A percentile compares a stretch with the other conserved stretches of the same genome.
phyloP scores from a whole-genome alignment of 164 flowering plant genomes.

The Nymphaea colorata region DNA sequence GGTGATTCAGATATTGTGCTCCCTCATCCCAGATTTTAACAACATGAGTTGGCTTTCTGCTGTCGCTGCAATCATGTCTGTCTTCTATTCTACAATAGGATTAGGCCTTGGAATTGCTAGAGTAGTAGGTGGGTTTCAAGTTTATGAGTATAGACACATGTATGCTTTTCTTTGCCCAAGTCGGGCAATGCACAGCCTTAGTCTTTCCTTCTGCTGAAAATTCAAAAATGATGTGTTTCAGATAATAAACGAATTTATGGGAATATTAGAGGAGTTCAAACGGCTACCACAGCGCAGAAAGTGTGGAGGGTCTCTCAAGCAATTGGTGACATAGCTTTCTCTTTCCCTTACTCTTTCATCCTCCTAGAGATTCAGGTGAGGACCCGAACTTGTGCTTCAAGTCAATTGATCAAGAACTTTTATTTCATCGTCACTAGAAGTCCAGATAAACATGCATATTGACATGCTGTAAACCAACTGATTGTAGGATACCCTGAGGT shows the following conservation, averaged over 20 bases:
- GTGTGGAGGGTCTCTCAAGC: slow-evolving; percentile 25
- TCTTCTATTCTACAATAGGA: neutral
- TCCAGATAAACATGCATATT: neutral
- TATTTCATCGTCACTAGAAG: neutral
- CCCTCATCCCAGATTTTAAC: neutral
- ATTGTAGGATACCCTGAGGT: slow-evolving; percentile 37
- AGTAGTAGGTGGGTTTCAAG: neutral
- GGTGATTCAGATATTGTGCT: neutral
- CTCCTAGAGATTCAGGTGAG: slow-evolving; percentile 27
- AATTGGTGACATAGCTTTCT: slow-evolving; percentile 39
- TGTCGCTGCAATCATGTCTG: slow-evolving; percentile 2
- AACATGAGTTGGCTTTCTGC: neutral
- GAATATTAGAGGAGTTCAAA: slow-evolving; percentile 21
- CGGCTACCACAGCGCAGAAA: slow-evolving; percentile 15
- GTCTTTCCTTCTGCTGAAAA: neutral
- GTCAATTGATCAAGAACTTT: neutral
- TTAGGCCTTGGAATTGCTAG: neutral
- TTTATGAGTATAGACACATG: neutral
- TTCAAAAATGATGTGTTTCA: slow-evolving; percentile 5
- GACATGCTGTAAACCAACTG: neutral
- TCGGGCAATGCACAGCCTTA: too few relatives aligned
- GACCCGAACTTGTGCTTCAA: neutral
- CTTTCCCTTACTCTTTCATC: slow-evolving; percentile 21
- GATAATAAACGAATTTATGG: slow-evolving; percentile 36
- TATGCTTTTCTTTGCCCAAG: too few relatives aligned